Evolutionary conservation across 108 stramenopile genomes (phyloP).

Genomic region (Fragilaria radians): DNA sequence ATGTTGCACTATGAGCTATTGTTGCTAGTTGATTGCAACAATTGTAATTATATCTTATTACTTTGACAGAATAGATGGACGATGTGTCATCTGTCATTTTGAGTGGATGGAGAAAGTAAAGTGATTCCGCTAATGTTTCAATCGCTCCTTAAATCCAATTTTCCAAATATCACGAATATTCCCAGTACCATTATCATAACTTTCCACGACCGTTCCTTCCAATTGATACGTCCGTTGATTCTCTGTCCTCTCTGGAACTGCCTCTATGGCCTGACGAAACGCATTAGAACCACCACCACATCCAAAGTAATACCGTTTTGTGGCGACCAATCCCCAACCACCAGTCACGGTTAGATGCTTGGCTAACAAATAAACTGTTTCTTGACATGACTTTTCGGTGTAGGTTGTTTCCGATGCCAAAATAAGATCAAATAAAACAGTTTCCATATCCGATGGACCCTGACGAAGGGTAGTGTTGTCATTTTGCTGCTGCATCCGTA

Average conservation of each 20-base stretch:
- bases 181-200: slow-evolving; percentile 60
- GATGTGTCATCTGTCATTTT: too few relatives aligned
- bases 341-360: slow-evolving; percentile 42
- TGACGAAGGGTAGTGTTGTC: neutral
- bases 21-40: too few relatives aligned
- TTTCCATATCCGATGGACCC: neutral
- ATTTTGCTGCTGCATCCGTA: too few relatives aligned
- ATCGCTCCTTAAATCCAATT: slow-evolving; percentile 21
- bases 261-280: slow-evolving; percentile 17
- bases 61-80: too few relatives aligned
- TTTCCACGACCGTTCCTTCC: slow-evolving; percentile 19
- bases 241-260: neutral
- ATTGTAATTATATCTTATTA: too few relatives aligned
- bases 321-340: slow-evolving; percentile 65
- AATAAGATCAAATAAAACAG: slow-evolving; percentile 54
- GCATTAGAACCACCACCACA: slow-evolving; percentile 74
- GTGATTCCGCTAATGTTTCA: too few relatives aligned
- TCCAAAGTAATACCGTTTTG: slow-evolving; percentile 86
- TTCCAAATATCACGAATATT: slow-evolving; percentile 75
- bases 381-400: slow-evolving; percentile 44
- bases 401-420: slow-evolving; percentile 83
- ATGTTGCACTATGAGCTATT: too few relatives aligned
- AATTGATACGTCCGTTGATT: neutral
- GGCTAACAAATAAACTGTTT: slow-evolving; percentile 55
- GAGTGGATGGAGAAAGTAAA: too few relatives aligned